Evolutionary conservation across 176 grass and related monocot species (phyloP).

Genomic region (Zizania latifolia): DNA sequence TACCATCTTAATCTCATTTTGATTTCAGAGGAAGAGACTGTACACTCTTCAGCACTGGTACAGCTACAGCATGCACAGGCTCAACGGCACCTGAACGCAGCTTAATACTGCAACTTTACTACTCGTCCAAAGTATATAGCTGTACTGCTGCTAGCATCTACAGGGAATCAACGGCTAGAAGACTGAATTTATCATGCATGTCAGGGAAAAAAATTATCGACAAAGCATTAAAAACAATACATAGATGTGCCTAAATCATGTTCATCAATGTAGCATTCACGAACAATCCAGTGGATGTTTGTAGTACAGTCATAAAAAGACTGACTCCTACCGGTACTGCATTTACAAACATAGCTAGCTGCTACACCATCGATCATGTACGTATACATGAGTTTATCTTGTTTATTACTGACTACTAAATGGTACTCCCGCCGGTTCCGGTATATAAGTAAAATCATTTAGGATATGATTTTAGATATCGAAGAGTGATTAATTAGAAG

Average conservation of each 20-base stretch:
- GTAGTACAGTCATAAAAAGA: slow-evolving; percentile 27
- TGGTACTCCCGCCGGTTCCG: too few species aligned
- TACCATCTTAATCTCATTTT: too few species aligned
- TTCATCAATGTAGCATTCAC: slow-evolving; percentile 42
- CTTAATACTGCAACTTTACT: not conserved
- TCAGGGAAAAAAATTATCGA: slow-evolving; percentile 15
- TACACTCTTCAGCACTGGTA: too few species aligned
- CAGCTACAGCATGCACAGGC: not conserved
- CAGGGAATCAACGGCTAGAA: not conserved
- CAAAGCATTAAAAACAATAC: slow-evolving; percentile 44
- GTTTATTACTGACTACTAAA: too few species aligned
- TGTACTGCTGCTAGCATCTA: not conserved
- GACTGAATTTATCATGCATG: not conserved
- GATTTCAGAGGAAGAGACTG: too few species aligned
- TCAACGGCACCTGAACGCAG: too few species aligned
- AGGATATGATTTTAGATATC: too few species aligned
- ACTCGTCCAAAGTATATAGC: not conserved
- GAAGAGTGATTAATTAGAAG: too few species aligned
- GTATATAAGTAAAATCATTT: too few species aligned
- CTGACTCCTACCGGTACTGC: not conserved
- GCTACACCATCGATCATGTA: too few species aligned
- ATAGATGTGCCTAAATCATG: slow-evolving; percentile 50
- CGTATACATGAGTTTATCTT: too few species aligned
- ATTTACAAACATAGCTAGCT: too few species aligned
- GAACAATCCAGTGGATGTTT: slow-evolving; percentile 48